Evolutionary conservation across 2,329 filamentous ascomycete species (phyloP), one percentile per base, ranked within the genome.

Genomic region (Xylaria hypoxylon): DNA sequence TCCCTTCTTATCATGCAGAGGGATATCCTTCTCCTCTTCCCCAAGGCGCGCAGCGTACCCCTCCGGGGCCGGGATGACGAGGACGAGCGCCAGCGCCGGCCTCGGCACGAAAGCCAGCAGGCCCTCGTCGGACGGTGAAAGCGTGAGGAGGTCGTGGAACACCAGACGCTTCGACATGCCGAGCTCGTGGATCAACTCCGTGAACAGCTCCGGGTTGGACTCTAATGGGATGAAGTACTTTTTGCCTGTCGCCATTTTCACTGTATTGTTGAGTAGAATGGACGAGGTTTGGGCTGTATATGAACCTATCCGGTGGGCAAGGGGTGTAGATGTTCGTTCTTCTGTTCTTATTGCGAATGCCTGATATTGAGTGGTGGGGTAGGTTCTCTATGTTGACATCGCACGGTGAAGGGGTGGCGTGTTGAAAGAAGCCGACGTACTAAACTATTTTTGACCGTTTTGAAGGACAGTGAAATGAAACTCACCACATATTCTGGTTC

Each of bases 61-160:
- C 50, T 89, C 83, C 53, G 88, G 92, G 69, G 97, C 86, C 69
- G 96, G 95, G 79, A 97, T 97, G 71, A 98, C 94, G 72, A 98
- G 89, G 42, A 98, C 89, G 19, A 98, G 88, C 8, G 95, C 95
- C 71, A 94, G 87, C n/a, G 63, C 66, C 10, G 68, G 68, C 33
- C 68, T 62, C 22, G 68, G 68, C 11, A 70, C 56, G 52, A 55
- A 47, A 0, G 51, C 47, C 6, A 68, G 59, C 42, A 68, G 57
- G 11, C 58, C 59, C 1, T 45, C 24, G 13, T 64, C 68, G 2
- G 62, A n/a, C 2, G 66, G 44, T n/a, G 68, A 62, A 24, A 70
- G 62, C 40, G 65, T 66, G 31, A 66, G 64, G 6, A 70, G 24
- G 63, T 70, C 68, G 68, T 68, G 66, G 66, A 70, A 63, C 22